A percentile compares a stretch with the other conserved stretches of the same genome.
These are phyloP conservation scores for Pythium periplocum DNA, from an alignment of 352 stramenopile genomes.

Conservation along the genomic window DNA sequence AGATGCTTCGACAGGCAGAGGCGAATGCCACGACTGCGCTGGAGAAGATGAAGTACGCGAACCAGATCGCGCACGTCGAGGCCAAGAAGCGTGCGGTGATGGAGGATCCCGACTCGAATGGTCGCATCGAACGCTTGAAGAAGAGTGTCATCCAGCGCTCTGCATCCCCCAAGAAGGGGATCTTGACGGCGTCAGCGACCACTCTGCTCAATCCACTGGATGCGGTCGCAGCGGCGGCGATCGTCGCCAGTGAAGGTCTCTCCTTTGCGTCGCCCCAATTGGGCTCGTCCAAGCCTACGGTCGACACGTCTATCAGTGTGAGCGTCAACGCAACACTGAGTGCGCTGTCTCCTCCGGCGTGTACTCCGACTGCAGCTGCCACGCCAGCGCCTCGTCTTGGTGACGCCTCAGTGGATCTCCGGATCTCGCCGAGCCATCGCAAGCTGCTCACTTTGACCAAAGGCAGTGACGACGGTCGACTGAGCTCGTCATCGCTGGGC, in stretches of 20 bases:
- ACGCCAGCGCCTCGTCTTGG: constrained; percentile 10
- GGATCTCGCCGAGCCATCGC: constrained; percentile 47
- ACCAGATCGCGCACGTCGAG: constrained; percentile 56
- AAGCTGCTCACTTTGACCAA: constrained; percentile 39
- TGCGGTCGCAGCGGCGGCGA: not conserved
- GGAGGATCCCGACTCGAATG: constrained; percentile 50
- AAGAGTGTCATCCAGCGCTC: constrained; percentile 29
- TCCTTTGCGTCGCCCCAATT: not conserved
- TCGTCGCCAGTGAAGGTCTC: not conserved
- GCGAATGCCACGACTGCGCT: constrained; percentile 29
- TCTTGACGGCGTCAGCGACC: not conserved
- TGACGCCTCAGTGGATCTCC: constrained; percentile 1
- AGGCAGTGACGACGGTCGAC: constrained; percentile 15
- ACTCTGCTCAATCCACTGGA: not conserved
- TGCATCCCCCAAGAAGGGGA: constrained; percentile 6
- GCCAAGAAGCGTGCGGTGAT: constrained; percentile 65
- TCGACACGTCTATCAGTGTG: not conserved
- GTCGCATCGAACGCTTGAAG: constrained; percentile 61
- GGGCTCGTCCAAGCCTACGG: not conserved
- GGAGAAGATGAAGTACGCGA: constrained; percentile 44
- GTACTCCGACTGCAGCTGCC: not conserved
- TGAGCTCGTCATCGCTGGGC: constrained; percentile 33
- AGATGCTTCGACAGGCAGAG: constrained; percentile 70
- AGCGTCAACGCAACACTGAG: not conserved
- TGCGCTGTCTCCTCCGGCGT: constrained; percentile 1